Evolutionary conservation across 2,329 filamentous ascomycete species (phyloP), one percentile per base, ranked within the genome.

Genomic region (Byssoonygena ceratinophila): DNA sequence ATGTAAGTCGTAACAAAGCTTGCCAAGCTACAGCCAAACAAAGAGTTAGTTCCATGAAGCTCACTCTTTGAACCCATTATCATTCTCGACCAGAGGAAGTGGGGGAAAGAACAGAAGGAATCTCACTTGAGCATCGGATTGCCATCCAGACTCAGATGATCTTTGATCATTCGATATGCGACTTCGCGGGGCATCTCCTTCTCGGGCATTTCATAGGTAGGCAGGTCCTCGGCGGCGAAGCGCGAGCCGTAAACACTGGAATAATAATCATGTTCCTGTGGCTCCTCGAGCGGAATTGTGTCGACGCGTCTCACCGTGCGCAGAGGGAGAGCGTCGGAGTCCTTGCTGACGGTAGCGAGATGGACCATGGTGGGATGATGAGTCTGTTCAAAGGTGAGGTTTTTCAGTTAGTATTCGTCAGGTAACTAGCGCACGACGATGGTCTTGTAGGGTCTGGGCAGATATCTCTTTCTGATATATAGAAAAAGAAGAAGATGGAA

Each of bases 1-100:
- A 95, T 96, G 74, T 94, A 96, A 0, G 91, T 96, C 1, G 90
- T 95, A 59, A 95, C 89, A 64, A 97, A 97, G 34, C 84, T 90
- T 27, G 91, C 90, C 62, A 97, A 71, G 69, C 87, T 92, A 22
- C 58, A 36, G 11, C 18, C 12, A 34, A 39, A 9, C 20, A 7
- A 45, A 20, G 12, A 46, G 22, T 48, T 23, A 55, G 51, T 31
- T 39, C 2, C 9, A 16, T 45, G 25, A 12, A 9, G 2, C 4
- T 12, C n/a, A 5, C 14, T 16, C n/a, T 20, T 20, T 9, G 12
- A 37, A 18, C 4, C 14, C 14, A 16, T 18, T 3, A 37, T 12
- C 16, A 18, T 4, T 12, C 16, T 20, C 4, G 4, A 5, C 14
- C 34, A 18, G n/a, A 18, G 18, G 3, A 18, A 16, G n/a, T n/a